These are phyloP conservation scores for Butyriboletus regius DNA, from an alignment of 1,284 basidiomycete genomes.

Conservation along the genomic window DNA sequence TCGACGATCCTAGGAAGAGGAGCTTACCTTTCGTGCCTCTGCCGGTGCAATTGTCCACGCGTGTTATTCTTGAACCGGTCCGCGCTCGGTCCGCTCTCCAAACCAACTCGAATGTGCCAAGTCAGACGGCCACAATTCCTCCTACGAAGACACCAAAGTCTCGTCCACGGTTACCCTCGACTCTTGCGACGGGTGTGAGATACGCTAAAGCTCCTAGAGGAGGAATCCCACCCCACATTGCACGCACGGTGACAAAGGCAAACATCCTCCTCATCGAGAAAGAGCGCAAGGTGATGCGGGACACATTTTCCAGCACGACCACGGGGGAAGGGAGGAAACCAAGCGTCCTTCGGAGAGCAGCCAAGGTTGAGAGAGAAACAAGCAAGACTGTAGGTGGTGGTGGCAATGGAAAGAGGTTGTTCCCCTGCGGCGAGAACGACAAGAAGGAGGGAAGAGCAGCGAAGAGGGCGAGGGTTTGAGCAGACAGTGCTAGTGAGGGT, in stretches of 20 bases:
- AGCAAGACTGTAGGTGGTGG: neutral
- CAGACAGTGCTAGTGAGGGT: neutral
- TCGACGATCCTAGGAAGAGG: neutral
- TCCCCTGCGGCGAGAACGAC: neutral
- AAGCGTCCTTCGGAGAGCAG: conserved; percentile 21
- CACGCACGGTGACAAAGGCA: conserved; percentile 28
- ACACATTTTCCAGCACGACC: conserved; percentile 6
- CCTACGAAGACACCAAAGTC: conserved; percentile 9
- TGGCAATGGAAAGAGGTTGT: conserved; percentile 1
- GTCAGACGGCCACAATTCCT: neutral
- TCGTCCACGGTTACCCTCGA: neutral
- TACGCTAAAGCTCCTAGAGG: conserved; percentile 24
- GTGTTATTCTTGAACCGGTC: conserved; percentile 2
- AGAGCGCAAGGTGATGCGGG: conserved; percentile 20
- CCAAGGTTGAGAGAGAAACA: conserved; percentile 2
- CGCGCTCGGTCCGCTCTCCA: neutral
- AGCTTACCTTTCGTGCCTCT: neutral
- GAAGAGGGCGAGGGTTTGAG: conserved; percentile 19
- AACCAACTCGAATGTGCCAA: neutral
- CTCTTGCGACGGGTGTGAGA: neutral
- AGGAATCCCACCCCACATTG: conserved; percentile 28
- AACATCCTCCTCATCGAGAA: conserved; percentile 24
- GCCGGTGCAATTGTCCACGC: neutral
- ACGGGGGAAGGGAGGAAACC: conserved; percentile 16
- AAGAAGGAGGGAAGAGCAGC: conserved; percentile 3